Base-by-base conservation (phyloP, 768 basidiomycete species). In the Chlorophyllum brunneum region DNA sequence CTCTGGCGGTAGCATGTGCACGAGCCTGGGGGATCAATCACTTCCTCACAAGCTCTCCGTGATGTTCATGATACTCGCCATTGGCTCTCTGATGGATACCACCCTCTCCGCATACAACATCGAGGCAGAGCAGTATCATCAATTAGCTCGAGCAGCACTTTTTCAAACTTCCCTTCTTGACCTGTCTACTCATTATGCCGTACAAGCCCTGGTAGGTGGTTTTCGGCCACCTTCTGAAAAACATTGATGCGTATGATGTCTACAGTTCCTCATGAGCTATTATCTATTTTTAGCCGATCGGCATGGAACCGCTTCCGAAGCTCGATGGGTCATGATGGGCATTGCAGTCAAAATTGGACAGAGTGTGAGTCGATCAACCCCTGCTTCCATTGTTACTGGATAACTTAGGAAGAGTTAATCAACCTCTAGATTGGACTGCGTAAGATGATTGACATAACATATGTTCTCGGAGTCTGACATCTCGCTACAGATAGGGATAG, bases 261-360 rank as follows among this genome's bases (percentile, higher is more conserved):
- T 54, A 22, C 54, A 86, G 84, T 82, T 78, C 61, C 70, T 86
- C 51, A 86, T 86, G 83, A 77, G 81, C 5, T 82, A 77, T 60
- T 86, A 85, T 59, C 71, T 85, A 24, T 85, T 85, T 67, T 70
- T 86, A 45, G 74, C 77, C 51, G 84, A 86, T 65, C 77, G 83
- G 56, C 81, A 86, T 65, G 83, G 83, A 5, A 79, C 78, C 24
- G 76, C 72, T 59, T 81, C 82, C 60, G 82, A 82, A 15, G 73
- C 79, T 22, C 74, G 84, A 30, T 86, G 83, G 82, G 78, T 77
- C 4, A 76, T 82, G 42, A 83, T 85, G 73, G 85, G 85, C 8
- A 73, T 85, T 40, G 81, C 83, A 39, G 78, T 86, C 54, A 86
- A 84, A 67, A 70, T 85, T 54, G 81, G 79, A n/a, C 85, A 86